Evolutionary conservation across 805 yeast genomes (phyloP).

Genomic region (Kluyveromyces starmeri): DNA sequence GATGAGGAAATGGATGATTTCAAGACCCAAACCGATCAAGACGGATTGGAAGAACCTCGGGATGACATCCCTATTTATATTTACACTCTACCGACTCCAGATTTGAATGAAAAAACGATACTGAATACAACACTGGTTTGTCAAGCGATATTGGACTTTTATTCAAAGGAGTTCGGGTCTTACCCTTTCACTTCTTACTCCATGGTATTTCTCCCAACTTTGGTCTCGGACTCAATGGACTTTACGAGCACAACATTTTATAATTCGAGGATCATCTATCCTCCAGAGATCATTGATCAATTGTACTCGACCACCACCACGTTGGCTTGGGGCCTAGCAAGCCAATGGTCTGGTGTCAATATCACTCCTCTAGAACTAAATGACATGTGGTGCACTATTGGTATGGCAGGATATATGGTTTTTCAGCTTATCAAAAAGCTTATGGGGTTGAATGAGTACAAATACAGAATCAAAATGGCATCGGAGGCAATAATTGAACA

Average conservation of each 20-base stretch:
- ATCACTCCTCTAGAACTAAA: constrained; percentile 71
- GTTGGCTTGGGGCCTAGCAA: constrained; percentile 62
- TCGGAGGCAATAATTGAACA: constrained; percentile 60
- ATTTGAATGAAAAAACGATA: constrained; percentile 34
- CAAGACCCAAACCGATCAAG: constrained; percentile 15
- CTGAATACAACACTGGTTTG: constrained; percentile 70
- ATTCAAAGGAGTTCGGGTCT: constrained; percentile 82
- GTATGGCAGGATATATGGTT: constrained; percentile 79
- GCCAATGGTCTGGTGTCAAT: constrained; percentile 91
- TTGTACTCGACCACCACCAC: constrained; percentile 59
- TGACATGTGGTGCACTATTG: constrained; percentile 85
- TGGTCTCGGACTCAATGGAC: constrained; percentile 41
- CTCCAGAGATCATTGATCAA: constrained; percentile 71
- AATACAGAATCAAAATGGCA: constrained; percentile 55
- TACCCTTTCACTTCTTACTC: constrained; percentile 83
- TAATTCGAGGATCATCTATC: constrained; percentile 61
- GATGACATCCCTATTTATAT: constrained; percentile 48
- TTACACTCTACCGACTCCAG: constrained; percentile 54
- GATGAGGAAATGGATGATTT: constrained; percentile 30
- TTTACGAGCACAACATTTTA: constrained; percentile 52
- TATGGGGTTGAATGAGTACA: constrained; percentile 78
- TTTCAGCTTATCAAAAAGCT: constrained; percentile 55
- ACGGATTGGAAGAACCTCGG: constrained; percentile 29
- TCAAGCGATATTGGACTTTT: constrained; percentile 72
- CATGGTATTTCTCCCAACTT: constrained; percentile 59